Evolutionary conservation across 805 yeast genomes (phyloP), one percentile per base, ranked within the genome.

Genomic region (Hanseniaspora valbyensis): DNA sequence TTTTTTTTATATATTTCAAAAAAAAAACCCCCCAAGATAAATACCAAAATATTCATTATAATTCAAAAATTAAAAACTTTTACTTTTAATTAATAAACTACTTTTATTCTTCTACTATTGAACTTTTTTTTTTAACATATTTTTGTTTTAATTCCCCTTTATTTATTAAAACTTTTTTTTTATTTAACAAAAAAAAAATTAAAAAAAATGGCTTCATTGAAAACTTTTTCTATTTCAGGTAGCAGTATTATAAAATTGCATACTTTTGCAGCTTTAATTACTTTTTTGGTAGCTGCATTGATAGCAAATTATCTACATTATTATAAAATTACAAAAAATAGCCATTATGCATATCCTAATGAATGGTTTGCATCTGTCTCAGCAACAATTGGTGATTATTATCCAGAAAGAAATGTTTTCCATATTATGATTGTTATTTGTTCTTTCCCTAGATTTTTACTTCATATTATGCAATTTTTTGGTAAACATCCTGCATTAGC

Each of bases 331-430:
- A 95, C 92, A 10, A 72, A 79, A 60, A 92, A 92, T 63, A 83
- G 89, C 43, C 77, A 78, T 55, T 89, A 71, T 61, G 94, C 95
- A 1, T 92, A 87, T 62, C 98, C 98, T 2, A 92, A 89, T 53
- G 98, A 92, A 65, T 92, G 98, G 97, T 90, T 92, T 62, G 98
- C 98, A 2, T 82, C 94, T 60, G 98, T 92, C 2, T 83, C 95
- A 33, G 97, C 98, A 1, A 78, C 98, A 1, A 92, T 92, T 61
- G 98, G 98, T 41, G 98, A 92, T 63, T 68, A 96, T 54, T 92
- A 88, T 63, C 98, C 98, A 0, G 98, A 92, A 66, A 72, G 98
- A 56, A 85, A 95, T 1, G 67, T 92, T 18, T 92, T 90, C 64
- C 98, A 92, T 67, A 73, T 90, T 33, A 67, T 90, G 55, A 92